Conservation (phyloP, 768 basidiomycete genomes). For the Cystobasidium ongulense region DNA sequence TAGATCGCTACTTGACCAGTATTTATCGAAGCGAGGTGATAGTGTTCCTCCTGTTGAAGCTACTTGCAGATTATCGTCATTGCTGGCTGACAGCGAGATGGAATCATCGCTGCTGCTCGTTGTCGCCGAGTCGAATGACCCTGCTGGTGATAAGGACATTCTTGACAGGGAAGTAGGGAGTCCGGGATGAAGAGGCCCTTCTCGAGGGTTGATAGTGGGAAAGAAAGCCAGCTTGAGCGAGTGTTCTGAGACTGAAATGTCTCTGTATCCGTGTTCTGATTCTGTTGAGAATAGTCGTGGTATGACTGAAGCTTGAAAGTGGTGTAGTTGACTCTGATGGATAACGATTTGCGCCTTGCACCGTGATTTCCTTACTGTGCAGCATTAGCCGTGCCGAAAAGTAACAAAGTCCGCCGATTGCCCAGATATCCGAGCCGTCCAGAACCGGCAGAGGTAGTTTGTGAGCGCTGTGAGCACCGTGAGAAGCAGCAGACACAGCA, state of each 20-base stretch:
- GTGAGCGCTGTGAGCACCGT: too few relatives aligned
- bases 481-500: too few relatives aligned
- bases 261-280: not conserved
- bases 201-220: not conserved
- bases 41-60: not conserved
- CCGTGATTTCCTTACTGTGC: too few relatives aligned
- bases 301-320: too few relatives aligned
- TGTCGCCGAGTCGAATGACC: not conserved
- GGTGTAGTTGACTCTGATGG: not conserved
- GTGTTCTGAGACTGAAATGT: not conserved
- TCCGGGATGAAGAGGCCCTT: not conserved
- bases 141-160: constrained; percentile 15
- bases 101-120: not conserved
- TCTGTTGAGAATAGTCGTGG: too few relatives aligned
- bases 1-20: constrained; percentile 13
- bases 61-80: not conserved
- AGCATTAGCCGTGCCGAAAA: not conserved
- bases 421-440: not conserved
- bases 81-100: not conserved
- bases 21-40: constrained; percentile 13
- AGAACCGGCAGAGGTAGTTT: too few relatives aligned
- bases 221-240: not conserved
- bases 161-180: not conserved
- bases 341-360: not conserved
- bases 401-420: not conserved